A percentile compares a stretch with the other conserved stretches of the same genome.
phyloP scores from a whole-genome alignment of 2,329 filamentous ascomycete species.

The Penicillium vulpinum region DNA sequence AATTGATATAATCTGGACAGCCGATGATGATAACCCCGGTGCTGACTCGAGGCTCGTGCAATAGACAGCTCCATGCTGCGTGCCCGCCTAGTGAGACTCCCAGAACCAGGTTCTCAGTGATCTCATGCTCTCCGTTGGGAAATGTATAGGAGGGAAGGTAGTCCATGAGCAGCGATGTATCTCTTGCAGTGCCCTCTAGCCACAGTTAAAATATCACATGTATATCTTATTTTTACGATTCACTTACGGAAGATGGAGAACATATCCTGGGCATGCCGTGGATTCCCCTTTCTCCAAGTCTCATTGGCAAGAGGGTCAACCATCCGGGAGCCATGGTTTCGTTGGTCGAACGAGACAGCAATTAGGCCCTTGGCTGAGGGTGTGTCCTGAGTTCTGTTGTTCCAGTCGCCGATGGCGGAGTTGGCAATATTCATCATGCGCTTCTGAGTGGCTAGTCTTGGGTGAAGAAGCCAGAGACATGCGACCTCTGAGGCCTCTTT shows the following conservation, averaged over 20 bases:
- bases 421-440: constrained; percentile 74
- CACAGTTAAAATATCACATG: background rate
- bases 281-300: constrained; percentile 77
- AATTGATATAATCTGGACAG: constrained; percentile 80
- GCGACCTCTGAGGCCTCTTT: constrained; percentile 59
- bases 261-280: constrained; percentile 87
- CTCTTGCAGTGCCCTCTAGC: constrained; percentile 66
- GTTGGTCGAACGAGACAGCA: constrained; percentile 83
- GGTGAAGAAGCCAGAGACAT: constrained; percentile 90
- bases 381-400: constrained; percentile 44
- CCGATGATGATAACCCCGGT: constrained; percentile 80
- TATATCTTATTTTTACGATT: background rate
- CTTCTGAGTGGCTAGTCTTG: constrained; percentile 67
- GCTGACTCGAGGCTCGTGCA: constrained; percentile 76
- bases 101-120: constrained; percentile 68
- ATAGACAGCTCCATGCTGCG: constrained; percentile 77
- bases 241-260: constrained; percentile 69
- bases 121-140: constrained; percentile 48
- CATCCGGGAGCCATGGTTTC: constrained; percentile 80
- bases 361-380: constrained; percentile 62
- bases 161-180: constrained; percentile 74
- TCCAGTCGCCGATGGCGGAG: constrained; percentile 69
- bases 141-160: constrained; percentile 75
- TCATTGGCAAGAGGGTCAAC: constrained; percentile 70
- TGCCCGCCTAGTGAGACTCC: constrained; percentile 88